These are phyloP conservation scores for Prunus fruticosa DNA, from an alignment of 306 rosid species.

Conservation along the genomic window DNA sequence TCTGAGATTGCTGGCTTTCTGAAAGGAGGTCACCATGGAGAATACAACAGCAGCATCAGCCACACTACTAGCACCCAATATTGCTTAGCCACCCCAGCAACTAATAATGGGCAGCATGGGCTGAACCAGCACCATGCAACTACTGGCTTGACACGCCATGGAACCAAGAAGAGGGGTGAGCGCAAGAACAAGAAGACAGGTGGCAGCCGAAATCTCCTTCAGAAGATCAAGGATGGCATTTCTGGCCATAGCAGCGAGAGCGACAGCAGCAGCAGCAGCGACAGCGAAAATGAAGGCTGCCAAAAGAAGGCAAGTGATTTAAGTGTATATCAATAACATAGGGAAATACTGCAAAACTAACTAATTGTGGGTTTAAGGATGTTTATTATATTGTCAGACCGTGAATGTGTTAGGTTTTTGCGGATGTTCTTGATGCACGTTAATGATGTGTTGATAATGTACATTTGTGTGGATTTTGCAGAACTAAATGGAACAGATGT, in stretches of 20 bases:
- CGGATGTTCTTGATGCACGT: background rate
- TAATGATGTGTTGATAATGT: background rate
- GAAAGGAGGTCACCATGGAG: slow-evolving; percentile 36
- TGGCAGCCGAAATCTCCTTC: background rate
- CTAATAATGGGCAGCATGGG: too few species aligned
- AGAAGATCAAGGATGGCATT: slow-evolving; percentile 20
- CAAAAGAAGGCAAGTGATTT: slow-evolving; percentile 15
- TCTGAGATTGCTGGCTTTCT: slow-evolving; percentile 17
- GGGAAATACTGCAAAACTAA: too few species aligned
- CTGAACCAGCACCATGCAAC: too few species aligned
- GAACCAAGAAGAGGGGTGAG: background rate
- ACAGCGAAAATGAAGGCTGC: slow-evolving; percentile 6
- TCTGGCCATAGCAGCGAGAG: slow-evolving; percentile 13
- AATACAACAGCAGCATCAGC: background rate
- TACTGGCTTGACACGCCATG: too few species aligned
- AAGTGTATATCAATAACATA: too few species aligned
- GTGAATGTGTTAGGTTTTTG: background rate
- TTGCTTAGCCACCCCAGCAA: background rate
- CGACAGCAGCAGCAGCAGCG: slow-evolving; percentile 11
- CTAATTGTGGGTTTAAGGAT: too few species aligned
- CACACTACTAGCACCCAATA: background rate
- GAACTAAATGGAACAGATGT: slow-evolving; percentile 1
- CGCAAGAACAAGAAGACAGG: background rate
- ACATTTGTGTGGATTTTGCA: background rate
- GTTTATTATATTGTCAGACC: background rate